These are phyloP conservation scores for Eimeria acervulina DNA, from an alignment of 169 alveolate species.

Conservation along the genomic window DNA sequence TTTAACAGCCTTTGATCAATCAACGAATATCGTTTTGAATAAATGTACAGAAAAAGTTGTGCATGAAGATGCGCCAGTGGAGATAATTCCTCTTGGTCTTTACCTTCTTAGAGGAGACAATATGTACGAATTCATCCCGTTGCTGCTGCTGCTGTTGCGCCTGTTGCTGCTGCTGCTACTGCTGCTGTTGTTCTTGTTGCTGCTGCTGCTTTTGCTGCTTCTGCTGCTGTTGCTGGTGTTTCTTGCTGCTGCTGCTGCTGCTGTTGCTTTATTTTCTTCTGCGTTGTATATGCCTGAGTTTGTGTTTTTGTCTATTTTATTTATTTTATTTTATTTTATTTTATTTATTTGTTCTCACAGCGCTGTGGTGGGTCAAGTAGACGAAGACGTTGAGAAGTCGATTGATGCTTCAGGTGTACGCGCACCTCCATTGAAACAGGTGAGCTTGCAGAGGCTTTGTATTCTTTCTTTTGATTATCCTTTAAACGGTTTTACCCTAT, in stretches of 20 bases:
- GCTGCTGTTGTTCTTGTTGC: not conserved
- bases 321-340: not conserved
- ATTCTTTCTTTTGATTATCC: too few relatives aligned
- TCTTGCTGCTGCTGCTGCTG: too few relatives aligned
- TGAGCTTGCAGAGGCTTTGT: too few relatives aligned
- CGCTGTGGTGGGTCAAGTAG: conserved; percentile 88
- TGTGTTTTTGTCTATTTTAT: not conserved
- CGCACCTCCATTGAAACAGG: conserved; percentile 88
- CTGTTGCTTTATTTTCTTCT: too few relatives aligned
- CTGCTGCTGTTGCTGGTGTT: too few relatives aligned
- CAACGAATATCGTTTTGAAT: conserved; percentile 92
- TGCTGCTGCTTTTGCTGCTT: not conserved
- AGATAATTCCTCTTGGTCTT: conserved; percentile 91
- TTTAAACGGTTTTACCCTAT: too few relatives aligned
- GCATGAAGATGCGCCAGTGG: conserved; percentile 89
- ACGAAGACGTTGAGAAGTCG: conserved; percentile 86
- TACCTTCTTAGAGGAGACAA: conserved; percentile 92
- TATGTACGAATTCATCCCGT: conserved; percentile 86
- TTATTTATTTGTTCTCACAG: too few relatives aligned
- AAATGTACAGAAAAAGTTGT: conserved; percentile 93
- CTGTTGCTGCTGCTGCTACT: not conserved
- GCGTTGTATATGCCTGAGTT: too few relatives aligned
- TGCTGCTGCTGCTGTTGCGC: not conserved
- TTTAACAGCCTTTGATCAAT: conserved; percentile 94
- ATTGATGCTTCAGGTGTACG: conserved; percentile 85